Base-by-base conservation (phyloP, 352 stramenopile genomes). In the Lagenidium giganteum region DNA sequence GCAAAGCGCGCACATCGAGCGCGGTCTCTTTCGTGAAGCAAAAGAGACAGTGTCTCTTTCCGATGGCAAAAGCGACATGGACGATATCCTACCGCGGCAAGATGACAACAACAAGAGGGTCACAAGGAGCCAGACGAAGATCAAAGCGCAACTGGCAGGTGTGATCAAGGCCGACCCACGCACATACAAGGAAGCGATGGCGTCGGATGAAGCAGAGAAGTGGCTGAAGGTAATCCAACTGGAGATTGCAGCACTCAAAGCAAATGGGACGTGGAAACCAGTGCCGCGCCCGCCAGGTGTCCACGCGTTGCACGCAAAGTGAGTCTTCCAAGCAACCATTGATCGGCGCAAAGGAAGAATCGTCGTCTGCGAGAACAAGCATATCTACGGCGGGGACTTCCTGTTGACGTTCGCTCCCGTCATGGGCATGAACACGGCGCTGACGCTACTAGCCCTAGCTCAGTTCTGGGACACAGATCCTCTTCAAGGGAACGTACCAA, bases 401-500 rank as follows among this genome's bases (percentile, higher is more conserved):
- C 13, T 26, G 12, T 5, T 64, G 0, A 57, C 45, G 3, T 70
- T 61, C 31, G 34, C 39, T 2, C 57, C 49, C 17, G 61, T 71
- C 1, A 47, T 71, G n/a, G 61, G 65, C 14, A 46, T 67, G 16
- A 42, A 35, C 0, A 62, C 25, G 16, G 40, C 17, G 1, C 64
- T 62, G 27, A 21, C 54, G 1, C 32, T 71, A 11, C 24, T 64
- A 0, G 52, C 33, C 3, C 7, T 61, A 6, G 44, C 34, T 9
- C 34, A 8, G 9, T 11, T 56, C 14, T 72, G 51, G 44, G 1
- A 32, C 3, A 54, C 67, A 0, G 52, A 41, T 0, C 50, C 55
- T 0, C 28, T 24, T 3, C 64, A 69, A 22, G 43, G 56, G 6
- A 61, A 71, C 14, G 41, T 69, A 1, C 56, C 61, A 22, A 67